Evolutionary conservation across 352 stramenopile species (phyloP).

Genomic region (Globisporangium sylvaticum): DNA sequence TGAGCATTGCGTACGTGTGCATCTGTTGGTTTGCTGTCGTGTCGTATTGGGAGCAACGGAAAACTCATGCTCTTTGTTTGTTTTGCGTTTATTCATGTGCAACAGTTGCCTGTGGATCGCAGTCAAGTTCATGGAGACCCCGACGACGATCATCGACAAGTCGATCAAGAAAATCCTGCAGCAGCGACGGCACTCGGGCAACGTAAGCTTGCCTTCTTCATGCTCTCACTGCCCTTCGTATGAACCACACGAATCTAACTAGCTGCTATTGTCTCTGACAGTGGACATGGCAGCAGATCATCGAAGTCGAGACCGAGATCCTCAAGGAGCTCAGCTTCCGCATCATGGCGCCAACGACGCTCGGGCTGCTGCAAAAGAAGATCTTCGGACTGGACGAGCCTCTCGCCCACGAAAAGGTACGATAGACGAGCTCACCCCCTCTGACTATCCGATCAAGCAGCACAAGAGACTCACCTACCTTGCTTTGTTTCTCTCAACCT

Average conservation of each 20-base stretch:
- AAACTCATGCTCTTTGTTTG: neutral
- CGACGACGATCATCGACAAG: conserved; percentile 49
- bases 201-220: conserved; percentile 28
- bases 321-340: conserved; percentile 44
- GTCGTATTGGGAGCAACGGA: neutral
- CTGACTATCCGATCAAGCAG: neutral
- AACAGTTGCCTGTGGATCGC: conserved; percentile 64
- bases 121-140: conserved; percentile 69
- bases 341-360: conserved; percentile 47
- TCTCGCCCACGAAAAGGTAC: conserved; percentile 9
- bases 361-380: conserved; percentile 39
- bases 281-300: conserved; percentile 68
- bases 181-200: conserved; percentile 48
- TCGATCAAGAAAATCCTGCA: conserved; percentile 63
- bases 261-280: conserved; percentile 10
- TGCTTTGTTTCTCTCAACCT: neutral
- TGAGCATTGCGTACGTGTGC: conserved; percentile 59
- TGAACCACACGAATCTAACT: neutral
- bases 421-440: neutral
- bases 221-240: too few relatives aligned
- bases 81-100: neutral
- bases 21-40: neutral
- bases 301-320: conserved; percentile 40
- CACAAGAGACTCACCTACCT: neutral
- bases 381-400: conserved; percentile 25